Evolutionary conservation across 1,284 basidiomycete species (phyloP).

Genomic region (Pseudozyma hubeiensis): DNA sequence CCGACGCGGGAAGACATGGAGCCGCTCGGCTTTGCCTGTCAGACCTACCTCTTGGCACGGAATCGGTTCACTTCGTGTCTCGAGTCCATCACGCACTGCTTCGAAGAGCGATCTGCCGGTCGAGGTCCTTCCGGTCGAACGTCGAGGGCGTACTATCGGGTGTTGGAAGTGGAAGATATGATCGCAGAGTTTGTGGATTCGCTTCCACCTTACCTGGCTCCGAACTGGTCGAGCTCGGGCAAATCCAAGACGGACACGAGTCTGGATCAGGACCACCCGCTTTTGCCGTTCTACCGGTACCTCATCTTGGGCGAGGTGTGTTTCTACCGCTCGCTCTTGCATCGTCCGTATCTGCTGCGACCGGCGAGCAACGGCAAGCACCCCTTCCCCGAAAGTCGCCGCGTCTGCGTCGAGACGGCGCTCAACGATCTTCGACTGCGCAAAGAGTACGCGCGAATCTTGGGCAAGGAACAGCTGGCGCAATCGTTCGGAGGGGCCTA

Average conservation of each 20-base stretch:
- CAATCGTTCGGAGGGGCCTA: slow-evolving; percentile 51
- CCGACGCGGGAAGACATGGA: slow-evolving; percentile 48
- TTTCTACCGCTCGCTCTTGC: slow-evolving; percentile 51
- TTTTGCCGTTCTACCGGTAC: slow-evolving; percentile 47
- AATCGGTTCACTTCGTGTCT: slow-evolving; percentile 47
- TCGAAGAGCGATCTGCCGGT: slow-evolving; percentile 39
- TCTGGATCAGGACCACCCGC: slow-evolving; percentile 46
- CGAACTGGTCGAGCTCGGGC: slow-evolving; percentile 36
- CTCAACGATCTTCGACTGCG: slow-evolving; percentile 49
- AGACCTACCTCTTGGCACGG: slow-evolving; percentile 41
- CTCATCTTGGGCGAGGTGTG: slow-evolving; percentile 46
- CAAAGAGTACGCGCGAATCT: slow-evolving; percentile 33
- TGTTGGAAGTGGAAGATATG: slow-evolving; percentile 51
- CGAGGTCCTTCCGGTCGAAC: slow-evolving; percentile 34
- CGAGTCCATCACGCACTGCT: slow-evolving; percentile 49
- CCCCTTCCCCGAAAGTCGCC: slow-evolving; percentile 42
- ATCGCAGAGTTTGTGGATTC: slow-evolving; percentile 49
- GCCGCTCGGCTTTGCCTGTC: slow-evolving; percentile 46
- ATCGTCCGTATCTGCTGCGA: slow-evolving; percentile 44
- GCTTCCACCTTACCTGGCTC: slow-evolving; percentile 42
- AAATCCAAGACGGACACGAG: slow-evolving; percentile 44
- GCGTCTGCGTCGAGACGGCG: slow-evolving; percentile 44
- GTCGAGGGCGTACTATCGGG: slow-evolving; percentile 40
- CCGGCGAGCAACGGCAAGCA: slow-evolving; percentile 46
- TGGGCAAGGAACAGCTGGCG: slow-evolving; percentile 41